Evolutionary conservation across 1,139 yeast species (phyloP).

Genomic region (Groenewaldozyma auringiensis): DNA sequence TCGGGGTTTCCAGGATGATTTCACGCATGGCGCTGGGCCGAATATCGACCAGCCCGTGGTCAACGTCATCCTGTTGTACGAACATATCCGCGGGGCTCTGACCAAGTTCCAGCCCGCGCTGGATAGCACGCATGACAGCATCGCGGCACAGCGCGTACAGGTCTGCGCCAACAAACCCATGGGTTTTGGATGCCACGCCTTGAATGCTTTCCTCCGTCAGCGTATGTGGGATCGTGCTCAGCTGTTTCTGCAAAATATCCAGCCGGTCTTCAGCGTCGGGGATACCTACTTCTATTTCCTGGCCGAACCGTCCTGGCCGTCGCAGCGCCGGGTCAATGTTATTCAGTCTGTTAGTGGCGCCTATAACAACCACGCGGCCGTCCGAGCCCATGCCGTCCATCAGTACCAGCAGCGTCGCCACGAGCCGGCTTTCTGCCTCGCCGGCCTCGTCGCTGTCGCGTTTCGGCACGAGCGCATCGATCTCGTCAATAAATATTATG

Average conservation of each 20-base stretch:
- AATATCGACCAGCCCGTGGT: constrained; percentile 62
- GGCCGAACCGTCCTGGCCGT: constrained; percentile 90
- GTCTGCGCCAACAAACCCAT: constrained; percentile 97
- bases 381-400: constrained; percentile 82
- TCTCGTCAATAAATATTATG: constrained; percentile 92
- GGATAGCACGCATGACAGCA: constrained; percentile 76
- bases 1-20: constrained; percentile 87
- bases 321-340: constrained; percentile 78
- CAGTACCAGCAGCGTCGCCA: constrained; percentile 76
- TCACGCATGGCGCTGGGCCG: constrained; percentile 98
- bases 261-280: constrained; percentile 95
- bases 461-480: constrained; percentile 88
- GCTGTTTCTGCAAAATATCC: constrained; percentile 64
- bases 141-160: constrained; percentile 81
- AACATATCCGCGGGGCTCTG: constrained; percentile 34
- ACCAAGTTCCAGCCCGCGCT: constrained; percentile 42
- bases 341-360: constrained; percentile 78
- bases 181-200: constrained; percentile 66
- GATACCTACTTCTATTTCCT: constrained; percentile 93
- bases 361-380: constrained; percentile 67
- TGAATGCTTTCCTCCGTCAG: constrained; percentile 48
- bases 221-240: constrained; percentile 57
- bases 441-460: constrained; percentile 75
- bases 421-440: constrained; percentile 62
- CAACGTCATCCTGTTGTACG: constrained; percentile 47